Conservation (phyloP, 176 grass and related monocot species). For the Triticum dicoccoides region DNA sequence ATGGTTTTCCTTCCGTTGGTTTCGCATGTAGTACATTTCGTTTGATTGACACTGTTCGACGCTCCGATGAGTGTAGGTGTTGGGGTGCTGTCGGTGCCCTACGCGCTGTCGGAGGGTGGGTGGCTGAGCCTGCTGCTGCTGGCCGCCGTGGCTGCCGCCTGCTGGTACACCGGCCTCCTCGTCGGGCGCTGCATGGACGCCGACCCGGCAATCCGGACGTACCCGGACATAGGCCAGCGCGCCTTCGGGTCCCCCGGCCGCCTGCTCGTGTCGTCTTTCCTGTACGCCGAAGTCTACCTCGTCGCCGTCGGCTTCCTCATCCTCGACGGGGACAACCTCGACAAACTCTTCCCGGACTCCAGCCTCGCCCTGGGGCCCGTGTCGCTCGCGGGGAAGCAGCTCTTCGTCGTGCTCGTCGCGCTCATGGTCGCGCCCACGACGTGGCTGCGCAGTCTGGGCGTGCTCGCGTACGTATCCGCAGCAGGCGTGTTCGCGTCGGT, state of each 20-base stretch:
- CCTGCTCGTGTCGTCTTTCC: constrained; percentile 36
- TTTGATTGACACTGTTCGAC: no score
- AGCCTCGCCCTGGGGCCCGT: constrained; percentile 16
- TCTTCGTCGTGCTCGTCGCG: constrained; percentile 44
- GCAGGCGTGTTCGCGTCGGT: constrained; percentile 51
- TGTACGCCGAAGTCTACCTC: constrained; percentile 67
- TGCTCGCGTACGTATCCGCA: constrained; percentile 66
- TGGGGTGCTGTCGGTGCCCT: constrained; percentile 59
- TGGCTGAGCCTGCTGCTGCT: constrained; percentile 55
- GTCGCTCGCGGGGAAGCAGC: constrained; percentile 33
- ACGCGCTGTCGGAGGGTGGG: constrained; percentile 52
- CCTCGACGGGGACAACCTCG: constrained; percentile 54
- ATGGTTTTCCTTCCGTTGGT: not conserved
- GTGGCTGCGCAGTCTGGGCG: constrained; percentile 48
- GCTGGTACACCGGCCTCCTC: constrained; percentile 70
- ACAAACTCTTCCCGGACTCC: constrained; percentile 49
- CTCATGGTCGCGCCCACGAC: constrained; percentile 46
- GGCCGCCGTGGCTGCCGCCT: constrained; percentile 30
- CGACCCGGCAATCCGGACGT: constrained; percentile 27
- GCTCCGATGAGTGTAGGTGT: constrained; percentile 35
- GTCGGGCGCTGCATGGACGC: constrained; percentile 49
- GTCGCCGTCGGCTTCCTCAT: constrained; percentile 67
- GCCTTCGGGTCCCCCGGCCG: constrained; percentile 43
- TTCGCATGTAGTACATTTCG: not conserved
- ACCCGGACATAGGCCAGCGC: constrained; percentile 52